phyloP scores from a whole-genome alignment of 108 stramenopile species.

The Pseudonitzschia delicatissima region DNA sequence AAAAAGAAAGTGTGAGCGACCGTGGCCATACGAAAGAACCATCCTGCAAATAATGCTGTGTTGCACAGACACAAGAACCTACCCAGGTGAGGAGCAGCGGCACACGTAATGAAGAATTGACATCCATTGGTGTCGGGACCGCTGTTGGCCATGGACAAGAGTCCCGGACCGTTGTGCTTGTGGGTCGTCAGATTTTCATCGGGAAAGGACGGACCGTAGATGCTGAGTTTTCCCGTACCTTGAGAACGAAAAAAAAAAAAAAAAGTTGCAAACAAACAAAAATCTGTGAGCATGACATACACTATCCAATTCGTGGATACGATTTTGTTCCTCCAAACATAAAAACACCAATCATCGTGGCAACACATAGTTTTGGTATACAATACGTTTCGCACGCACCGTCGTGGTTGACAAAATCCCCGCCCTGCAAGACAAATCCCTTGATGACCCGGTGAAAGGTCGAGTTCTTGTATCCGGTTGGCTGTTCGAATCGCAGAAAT shows the following conservation, averaged over 20 bases:
- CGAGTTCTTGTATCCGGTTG: slow-evolving; percentile 88
- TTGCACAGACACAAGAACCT: slow-evolving; percentile 7
- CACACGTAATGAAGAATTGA: slow-evolving; percentile 97
- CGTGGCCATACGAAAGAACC: background rate
- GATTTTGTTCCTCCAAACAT: background rate
- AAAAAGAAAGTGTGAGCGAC: slow-evolving; percentile 12
- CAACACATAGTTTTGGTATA: background rate
- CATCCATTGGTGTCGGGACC: slow-evolving; percentile 93
- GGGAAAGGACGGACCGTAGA: slow-evolving; percentile 75
- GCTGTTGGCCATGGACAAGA: slow-evolving; percentile 92
- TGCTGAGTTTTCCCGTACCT: slow-evolving; percentile 75
- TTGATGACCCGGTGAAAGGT: slow-evolving; percentile 96
- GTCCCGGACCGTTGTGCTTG: slow-evolving; percentile 86
- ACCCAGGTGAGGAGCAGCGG: slow-evolving; percentile 43
- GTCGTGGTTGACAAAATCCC: slow-evolving; percentile 92
- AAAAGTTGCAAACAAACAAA: background rate
- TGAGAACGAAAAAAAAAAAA: background rate
- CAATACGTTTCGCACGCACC: slow-evolving; percentile 47
- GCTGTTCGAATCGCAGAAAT: slow-evolving; percentile 88
- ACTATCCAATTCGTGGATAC: background rate
- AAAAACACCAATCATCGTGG: no score
- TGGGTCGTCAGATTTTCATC: slow-evolving; percentile 91
- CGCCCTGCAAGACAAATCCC: slow-evolving; percentile 59
- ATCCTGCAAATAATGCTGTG: background rate
- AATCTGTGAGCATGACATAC: background rate